Evolutionary conservation across 768 basidiomycete species (phyloP).

Genomic region (Mycena sanguinolenta): DNA sequence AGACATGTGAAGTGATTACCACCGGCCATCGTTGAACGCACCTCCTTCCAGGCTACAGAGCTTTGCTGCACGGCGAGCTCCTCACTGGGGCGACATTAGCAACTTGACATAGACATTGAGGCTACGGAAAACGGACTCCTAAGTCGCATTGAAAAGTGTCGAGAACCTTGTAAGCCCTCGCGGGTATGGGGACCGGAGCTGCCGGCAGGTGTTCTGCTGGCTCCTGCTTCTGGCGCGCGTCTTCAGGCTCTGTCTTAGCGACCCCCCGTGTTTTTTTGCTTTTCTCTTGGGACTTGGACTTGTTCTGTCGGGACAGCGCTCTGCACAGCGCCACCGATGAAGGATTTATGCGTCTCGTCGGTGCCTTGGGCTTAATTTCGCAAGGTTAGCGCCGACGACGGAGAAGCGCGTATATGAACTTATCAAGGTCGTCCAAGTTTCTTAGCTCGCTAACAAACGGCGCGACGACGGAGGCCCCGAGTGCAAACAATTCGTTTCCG

Average conservation of each 20-base stretch:
- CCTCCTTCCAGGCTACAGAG: conserved; percentile 23
- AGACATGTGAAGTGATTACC: background rate
- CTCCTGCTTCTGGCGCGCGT: background rate
- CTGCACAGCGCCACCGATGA: conserved; percentile 18
- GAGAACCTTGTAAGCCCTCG: conserved; percentile 11
- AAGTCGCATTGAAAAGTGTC: conserved; percentile 4
- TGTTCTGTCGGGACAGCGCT: background rate
- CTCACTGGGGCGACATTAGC: background rate
- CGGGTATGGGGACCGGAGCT: background rate
- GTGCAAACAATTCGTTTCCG: conserved; percentile 9
- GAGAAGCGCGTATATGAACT: background rate
- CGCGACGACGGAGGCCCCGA: background rate
- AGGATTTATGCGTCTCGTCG: background rate
- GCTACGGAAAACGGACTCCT: conserved; percentile 1
- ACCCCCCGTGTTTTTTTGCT: conserved; percentile 18
- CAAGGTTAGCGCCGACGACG: background rate
- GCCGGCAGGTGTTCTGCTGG: no score
- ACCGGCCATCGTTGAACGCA: background rate
- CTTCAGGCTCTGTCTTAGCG: background rate
- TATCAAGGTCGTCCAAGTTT: conserved; percentile 5
- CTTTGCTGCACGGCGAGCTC: conserved; percentile 10
- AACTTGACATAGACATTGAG: no score
- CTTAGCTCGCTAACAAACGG: conserved; percentile 1
- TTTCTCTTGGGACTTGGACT: background rate
- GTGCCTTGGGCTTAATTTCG: background rate